Evolutionary conservation across 805 yeast species (phyloP).

Genomic region (Metschnikowia baotianmanensis): DNA sequence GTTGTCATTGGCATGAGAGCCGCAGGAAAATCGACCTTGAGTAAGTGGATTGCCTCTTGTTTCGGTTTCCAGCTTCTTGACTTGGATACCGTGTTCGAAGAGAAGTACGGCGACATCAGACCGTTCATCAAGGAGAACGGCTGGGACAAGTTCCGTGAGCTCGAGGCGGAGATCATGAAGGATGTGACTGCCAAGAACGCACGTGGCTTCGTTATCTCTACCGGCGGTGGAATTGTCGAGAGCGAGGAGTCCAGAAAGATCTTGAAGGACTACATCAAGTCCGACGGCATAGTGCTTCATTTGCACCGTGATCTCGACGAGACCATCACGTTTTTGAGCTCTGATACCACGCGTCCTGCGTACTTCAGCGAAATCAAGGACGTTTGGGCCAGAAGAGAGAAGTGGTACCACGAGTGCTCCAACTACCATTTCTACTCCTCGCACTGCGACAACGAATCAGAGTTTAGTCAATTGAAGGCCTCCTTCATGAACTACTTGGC

Average conservation of each 20-base stretch:
- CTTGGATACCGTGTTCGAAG: slow-evolving; percentile 71
- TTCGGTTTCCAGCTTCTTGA: slow-evolving; percentile 72
- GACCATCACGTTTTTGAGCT: slow-evolving; percentile 67
- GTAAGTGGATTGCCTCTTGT: slow-evolving; percentile 71
- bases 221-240: slow-evolving; percentile 98
- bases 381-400: slow-evolving; percentile 83
- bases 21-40: slow-evolving; percentile 88
- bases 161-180: slow-evolving; percentile 58
- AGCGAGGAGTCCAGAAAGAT: slow-evolving; percentile 60
- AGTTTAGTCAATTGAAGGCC: slow-evolving; percentile 54
- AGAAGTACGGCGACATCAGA: slow-evolving; percentile 52
- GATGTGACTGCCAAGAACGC: slow-evolving; percentile 42
- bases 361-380: slow-evolving; percentile 72
- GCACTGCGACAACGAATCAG: slow-evolving; percentile 55
- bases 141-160: slow-evolving; percentile 83
- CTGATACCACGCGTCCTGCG: slow-evolving; percentile 87
- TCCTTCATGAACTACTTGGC: slow-evolving; percentile 59
- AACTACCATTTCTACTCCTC: slow-evolving; percentile 75
- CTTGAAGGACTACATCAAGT: slow-evolving; percentile 50
- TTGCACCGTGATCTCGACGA: slow-evolving; percentile 84
- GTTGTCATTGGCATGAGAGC: slow-evolving; percentile 97
- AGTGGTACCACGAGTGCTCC: slow-evolving; percentile 77
- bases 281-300: slow-evolving; percentile 82
- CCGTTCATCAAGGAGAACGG: slow-evolving; percentile 62
- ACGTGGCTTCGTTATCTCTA: slow-evolving; percentile 69